Conservation (phyloP, 305 asterid species). For the Plantago coronopus region DNA sequence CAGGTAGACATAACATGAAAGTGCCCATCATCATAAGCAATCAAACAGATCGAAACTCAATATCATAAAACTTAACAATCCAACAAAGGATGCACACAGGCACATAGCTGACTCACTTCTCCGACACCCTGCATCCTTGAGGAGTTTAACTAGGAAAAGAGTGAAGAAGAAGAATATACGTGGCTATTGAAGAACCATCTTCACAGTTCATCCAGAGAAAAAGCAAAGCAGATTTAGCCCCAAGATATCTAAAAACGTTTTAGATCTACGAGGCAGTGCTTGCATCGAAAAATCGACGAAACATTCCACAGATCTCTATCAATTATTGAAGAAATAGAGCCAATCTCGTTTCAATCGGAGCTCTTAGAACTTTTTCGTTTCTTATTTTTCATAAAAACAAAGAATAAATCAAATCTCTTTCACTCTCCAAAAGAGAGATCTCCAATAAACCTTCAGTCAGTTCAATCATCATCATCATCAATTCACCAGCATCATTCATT, state of each 20-base stretch:
- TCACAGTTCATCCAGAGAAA: conserved; percentile 20
- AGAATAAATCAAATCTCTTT: no score
- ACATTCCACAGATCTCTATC: conserved; percentile 18
- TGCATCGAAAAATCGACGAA: conserved; percentile 16
- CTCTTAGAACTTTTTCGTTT: no score
- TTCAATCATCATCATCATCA: no score
- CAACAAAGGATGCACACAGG: no score
- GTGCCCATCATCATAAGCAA: conserved; percentile 23
- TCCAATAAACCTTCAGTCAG: no score
- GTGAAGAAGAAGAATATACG: conserved; percentile 18
- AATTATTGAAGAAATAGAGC: neutral
- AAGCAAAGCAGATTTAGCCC: conserved; percentile 14
- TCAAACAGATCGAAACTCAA: conserved; percentile 23
- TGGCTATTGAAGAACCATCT: no score
- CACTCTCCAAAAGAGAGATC: no score
- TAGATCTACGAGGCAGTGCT: conserved; percentile 23
- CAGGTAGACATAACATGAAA: conserved; percentile 18
- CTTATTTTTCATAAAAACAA: no score
- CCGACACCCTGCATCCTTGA: conserved; percentile 1
- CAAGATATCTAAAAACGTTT: neutral
- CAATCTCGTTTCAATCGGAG: no score
- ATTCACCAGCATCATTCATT: no score
- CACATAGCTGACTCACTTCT: no score
- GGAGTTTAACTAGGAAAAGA: conserved; percentile 5
- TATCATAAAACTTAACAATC: neutral